These are phyloP conservation scores for Clathrus columnatus DNA, from an alignment of 768 basidiomycete genomes.

Conservation along the genomic window DNA sequence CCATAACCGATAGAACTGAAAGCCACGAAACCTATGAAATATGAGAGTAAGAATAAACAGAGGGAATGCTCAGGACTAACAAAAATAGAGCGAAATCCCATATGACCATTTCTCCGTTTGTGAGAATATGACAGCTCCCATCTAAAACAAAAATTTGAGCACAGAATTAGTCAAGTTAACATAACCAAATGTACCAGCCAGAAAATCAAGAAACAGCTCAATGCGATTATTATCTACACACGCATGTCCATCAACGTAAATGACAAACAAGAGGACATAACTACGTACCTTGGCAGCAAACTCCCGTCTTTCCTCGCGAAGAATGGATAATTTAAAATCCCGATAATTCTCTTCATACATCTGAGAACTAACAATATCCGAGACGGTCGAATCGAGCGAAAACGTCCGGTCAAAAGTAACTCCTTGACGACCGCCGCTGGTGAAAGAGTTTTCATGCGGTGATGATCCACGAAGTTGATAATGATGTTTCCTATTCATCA, in stretches of 20 bases:
- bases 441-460: constrained; percentile 13
- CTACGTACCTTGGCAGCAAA: constrained; percentile 43
- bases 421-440: neutral
- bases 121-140: constrained; percentile 62
- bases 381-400: neutral
- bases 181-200: constrained; percentile 54
- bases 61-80: constrained; percentile 28
- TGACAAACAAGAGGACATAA: neutral
- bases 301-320: constrained; percentile 35
- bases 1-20: constrained; percentile 66
- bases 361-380: neutral
- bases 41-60: neutral
- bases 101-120: constrained; percentile 63
- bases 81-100: constrained; percentile 61
- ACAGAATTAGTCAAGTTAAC: neutral
- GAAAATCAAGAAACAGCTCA: constrained; percentile 60
- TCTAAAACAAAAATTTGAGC: constrained; percentile 27
- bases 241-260: neutral
- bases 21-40: constrained; percentile 48
- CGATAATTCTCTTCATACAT: constrained; percentile 14
- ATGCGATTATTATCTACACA: constrained; percentile 37
- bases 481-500: constrained; percentile 28
- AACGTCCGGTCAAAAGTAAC: constrained; percentile 1
- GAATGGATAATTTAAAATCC: constrained; percentile 16
- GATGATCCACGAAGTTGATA: constrained; percentile 29